Base-by-base conservation (phyloP, 805 yeast species). In the Blastobotrys parvus region DNA sequence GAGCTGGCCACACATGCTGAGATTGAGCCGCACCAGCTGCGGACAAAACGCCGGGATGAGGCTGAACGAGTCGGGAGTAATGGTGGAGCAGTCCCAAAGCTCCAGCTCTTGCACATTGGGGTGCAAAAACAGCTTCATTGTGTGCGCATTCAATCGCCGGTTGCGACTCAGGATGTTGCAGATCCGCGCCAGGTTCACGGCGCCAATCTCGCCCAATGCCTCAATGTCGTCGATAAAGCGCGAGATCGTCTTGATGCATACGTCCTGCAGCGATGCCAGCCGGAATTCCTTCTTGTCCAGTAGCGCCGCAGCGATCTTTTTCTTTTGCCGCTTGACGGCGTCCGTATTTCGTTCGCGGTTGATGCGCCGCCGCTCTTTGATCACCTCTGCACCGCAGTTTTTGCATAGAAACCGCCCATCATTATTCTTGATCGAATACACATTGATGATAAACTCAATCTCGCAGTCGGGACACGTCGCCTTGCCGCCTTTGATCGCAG, bases 1-100 rank as follows among this genome's bases (percentile, higher is more conserved):
- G 33, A 92, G 64, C 52, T 84, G 89, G 3, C 98, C 98, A 67
- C 97, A 90, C 97, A 89, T 90, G 45, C 78, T 77, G 36, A 92
- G 65, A 0, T 80, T 80, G 35, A 92, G 59, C 1, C 69, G 60
- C 50, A 74, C 78, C 3, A 92, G 48, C 21, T 80, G 69, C 0
- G 96, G 95, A 52, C 95, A 85, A 58, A 66, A 82, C 0, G 94
- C 70, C 0, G 89, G 88, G 31, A 92, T 76, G 49, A 77, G 70
- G 52, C 75, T 73, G 47, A 80, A 71, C 0, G 92, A 74, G 47
- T 75, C 81, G 33, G 72, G 70, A 19, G 77, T 75, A 15, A 92
- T 69, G 39, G 77, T 78, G 0, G 96, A 87, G 60, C 99, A 92
- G 63, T 92, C 99, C 88, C 95, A 86, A 49, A 92, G 78, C 48